A percentile compares a stretch with the other conserved stretches of the same genome.
phyloP scores from a whole-genome alignment of 2,329 filamentous ascomycete genomes.

The Blastomyces silverae region DNA sequence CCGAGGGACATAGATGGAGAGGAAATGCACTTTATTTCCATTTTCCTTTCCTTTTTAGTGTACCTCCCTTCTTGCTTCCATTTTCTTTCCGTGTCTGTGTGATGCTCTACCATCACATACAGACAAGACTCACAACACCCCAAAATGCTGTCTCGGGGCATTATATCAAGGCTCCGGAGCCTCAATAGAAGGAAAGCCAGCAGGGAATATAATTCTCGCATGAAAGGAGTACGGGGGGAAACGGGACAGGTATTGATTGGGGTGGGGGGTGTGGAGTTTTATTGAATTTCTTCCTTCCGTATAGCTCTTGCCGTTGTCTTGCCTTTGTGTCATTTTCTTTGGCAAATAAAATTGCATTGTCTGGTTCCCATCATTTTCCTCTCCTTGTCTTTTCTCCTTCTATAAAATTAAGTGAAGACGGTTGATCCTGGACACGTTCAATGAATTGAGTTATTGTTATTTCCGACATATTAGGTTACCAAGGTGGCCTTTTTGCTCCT shows the following conservation, averaged over 20 bases:
- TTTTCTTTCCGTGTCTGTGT: neutral
- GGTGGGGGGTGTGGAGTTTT: neutral
- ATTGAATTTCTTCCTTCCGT: neutral
- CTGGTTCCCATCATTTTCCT: too few relatives aligned
- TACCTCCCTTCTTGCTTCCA: neutral
- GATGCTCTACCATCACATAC: neutral
- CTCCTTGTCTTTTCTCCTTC: too few relatives aligned
- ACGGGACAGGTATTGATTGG: neutral
- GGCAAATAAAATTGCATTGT: too few relatives aligned
- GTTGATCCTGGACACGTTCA: too few relatives aligned
- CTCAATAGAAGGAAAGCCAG: neutral
- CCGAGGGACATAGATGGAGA: neutral
- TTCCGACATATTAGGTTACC: too few relatives aligned
- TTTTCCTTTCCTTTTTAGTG: neutral
- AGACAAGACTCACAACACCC: neutral
- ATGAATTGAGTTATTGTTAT: too few relatives aligned
- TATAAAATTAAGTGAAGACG: too few relatives aligned
- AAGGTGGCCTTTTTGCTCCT: too few relatives aligned
- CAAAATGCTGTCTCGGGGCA: neutral
- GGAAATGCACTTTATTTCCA: neutral
- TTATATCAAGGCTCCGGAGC: neutral
- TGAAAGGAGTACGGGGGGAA: neutral
- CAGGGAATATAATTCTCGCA: neutral
- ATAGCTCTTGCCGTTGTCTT: neutral
- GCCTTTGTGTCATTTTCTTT: neutral